phyloP scores from a whole-genome alignment of 2,329 filamentous ascomycete species.

The Cytospora mali region DNA sequence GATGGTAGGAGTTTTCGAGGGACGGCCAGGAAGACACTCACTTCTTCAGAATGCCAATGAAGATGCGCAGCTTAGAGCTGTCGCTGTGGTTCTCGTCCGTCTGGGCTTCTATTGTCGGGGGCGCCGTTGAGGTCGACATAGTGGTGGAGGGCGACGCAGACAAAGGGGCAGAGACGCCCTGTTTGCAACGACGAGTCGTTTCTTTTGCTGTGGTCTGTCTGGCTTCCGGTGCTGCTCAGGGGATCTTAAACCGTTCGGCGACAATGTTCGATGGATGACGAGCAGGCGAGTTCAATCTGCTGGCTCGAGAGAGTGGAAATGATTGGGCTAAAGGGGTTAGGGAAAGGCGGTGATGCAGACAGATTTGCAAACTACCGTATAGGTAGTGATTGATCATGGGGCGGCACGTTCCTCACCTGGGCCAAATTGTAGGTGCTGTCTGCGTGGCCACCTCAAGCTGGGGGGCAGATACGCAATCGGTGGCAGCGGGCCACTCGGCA shows the following conservation, averaged over 20 bases:
- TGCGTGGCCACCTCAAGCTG: not conserved
- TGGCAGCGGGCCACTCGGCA: not conserved
- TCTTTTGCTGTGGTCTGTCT: constrained; percentile 2
- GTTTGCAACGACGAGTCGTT: constrained; percentile 10
- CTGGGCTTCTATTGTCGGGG: constrained; percentile 33
- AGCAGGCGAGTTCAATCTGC: not conserved
- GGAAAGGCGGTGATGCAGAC: constrained; percentile 24
- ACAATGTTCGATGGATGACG: not conserved
- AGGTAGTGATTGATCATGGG: constrained; percentile 1
- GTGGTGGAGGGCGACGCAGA: constrained; percentile 15
- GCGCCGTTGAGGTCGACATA: constrained; percentile 39
- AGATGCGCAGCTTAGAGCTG: constrained; percentile 84
- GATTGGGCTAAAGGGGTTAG: constrained; percentile 18
- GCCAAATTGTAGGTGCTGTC: not conserved
- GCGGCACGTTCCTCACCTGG: constrained; percentile 3
- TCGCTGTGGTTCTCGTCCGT: constrained; percentile 66
- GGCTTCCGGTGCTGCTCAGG: constrained; percentile 3
- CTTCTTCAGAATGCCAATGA: constrained; percentile 86
- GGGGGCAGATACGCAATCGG: not conserved
- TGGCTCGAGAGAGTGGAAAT: constrained; percentile 3
- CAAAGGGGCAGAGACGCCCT: constrained; percentile 21
- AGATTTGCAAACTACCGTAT: constrained; percentile 10
- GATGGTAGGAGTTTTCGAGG: not conserved
- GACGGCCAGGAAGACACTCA: constrained; percentile 50
- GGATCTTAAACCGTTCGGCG: not conserved